Evolutionary conservation across 257 asterid species (phyloP).

Genomic region (Solanum etuberosum): DNA sequence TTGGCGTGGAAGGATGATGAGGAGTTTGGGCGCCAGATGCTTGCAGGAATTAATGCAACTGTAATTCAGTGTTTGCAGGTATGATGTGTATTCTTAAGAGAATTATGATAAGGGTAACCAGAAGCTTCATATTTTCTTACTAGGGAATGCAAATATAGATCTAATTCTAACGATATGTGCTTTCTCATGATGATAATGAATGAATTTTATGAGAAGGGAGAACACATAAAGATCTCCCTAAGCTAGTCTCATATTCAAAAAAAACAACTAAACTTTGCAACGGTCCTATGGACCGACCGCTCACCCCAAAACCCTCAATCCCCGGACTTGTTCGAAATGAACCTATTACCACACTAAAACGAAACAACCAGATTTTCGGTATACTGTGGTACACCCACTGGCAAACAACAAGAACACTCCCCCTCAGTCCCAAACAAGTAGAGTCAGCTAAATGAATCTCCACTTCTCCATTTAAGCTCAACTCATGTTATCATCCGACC

Average conservation of each 20-base stretch:
- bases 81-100: not conserved
- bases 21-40: conserved; percentile 42
- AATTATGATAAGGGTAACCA: not conserved
- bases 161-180: not conserved
- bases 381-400: not conserved
- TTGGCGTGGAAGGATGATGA: conserved; percentile 37
- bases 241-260: not conserved
- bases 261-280: not conserved
- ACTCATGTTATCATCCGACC: not conserved
- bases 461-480: not conserved
- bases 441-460: not conserved
- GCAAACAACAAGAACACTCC: not conserved
- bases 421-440: not conserved
- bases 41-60: conserved; percentile 42
- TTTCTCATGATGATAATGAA: not conserved
- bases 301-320: not conserved
- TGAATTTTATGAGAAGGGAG: not conserved
- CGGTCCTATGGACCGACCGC: not conserved
- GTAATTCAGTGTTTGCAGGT: conserved; percentile 33
- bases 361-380: not conserved
- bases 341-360: not conserved
- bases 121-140: not conserved
- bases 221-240: not conserved
- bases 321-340: not conserved
- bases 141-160: not conserved